phyloP scores from a whole-genome alignment of 192 early-diverging fungal genomes.

The Phlyctochytrium arcticum region DNA sequence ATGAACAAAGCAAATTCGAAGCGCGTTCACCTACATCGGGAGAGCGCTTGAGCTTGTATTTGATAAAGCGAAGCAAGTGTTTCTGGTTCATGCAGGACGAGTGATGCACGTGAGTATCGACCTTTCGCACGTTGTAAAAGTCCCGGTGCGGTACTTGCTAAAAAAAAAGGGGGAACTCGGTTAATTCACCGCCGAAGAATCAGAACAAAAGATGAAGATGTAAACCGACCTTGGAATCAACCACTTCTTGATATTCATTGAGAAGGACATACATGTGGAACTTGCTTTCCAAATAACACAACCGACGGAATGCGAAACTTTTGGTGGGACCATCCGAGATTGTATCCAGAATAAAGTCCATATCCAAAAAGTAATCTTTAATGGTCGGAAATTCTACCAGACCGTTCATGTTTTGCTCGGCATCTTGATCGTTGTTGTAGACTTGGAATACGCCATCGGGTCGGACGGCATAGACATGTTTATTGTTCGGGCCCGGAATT shows the following conservation, averaged over 20 bases:
- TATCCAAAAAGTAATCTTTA: conserved; percentile 82
- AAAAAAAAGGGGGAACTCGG: no score
- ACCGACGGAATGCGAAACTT: conserved; percentile 82
- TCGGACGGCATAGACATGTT: no score
- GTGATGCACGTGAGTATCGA: conserved; percentile 95
- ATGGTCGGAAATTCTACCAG: conserved; percentile 56
- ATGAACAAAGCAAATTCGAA: no score
- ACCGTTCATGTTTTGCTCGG: background rate
- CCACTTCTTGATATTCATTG: conserved; percentile 92
- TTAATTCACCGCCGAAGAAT: background rate
- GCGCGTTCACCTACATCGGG: conserved; percentile 51
- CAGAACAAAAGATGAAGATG: background rate
- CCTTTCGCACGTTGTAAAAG: conserved; percentile 97
- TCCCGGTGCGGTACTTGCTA: conserved; percentile 86
- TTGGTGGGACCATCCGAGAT: conserved; percentile 90
- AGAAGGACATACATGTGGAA: conserved; percentile 90
- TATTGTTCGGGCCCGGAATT: conserved; percentile 33
- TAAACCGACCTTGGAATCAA: conserved; percentile 84
- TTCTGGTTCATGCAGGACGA: conserved; percentile 96
- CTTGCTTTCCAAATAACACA: conserved; percentile 86
- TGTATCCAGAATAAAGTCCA: conserved; percentile 70
- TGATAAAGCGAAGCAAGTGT: conserved; percentile 92
- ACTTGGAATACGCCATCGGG: conserved; percentile 64
- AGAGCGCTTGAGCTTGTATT: conserved; percentile 76
- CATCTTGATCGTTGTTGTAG: conserved; percentile 30